Base-by-base conservation (phyloP, 2,329 filamentous ascomycete genomes). In the Calonectria honghensis region DNA sequence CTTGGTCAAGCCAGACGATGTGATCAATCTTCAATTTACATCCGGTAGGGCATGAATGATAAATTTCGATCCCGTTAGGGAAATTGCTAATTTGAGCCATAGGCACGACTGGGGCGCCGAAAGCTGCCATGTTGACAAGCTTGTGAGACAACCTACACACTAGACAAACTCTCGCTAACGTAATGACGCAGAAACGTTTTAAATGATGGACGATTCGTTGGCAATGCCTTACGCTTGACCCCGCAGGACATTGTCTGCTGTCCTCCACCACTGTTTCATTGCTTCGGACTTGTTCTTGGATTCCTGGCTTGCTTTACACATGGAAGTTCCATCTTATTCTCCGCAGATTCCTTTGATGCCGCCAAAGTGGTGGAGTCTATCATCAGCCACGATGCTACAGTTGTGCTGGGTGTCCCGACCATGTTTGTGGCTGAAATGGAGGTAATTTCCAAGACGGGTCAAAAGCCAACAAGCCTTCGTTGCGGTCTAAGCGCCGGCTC, bases 261-360 rank as follows among this genome's bases (percentile, higher is more conserved):
- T 76, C 91, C 91, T 14, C 91, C 91, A 2, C 92, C 92, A 0
- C 85, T 93, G 4, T 93, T 93, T 83, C 92, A 93, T 81, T 94
- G 93, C 82, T 95, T 95, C 78, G 93, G 93, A n/a, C 90, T 91
- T 72, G 92, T 94, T 31, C 84, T 94, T 2, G 93, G 93, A 11
- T 93, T 93, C 79, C 92, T 94, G 88, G 92, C 93, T 0, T 93
- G 91, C 1, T 90, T 92, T 14, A 93, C 92, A 0, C 92, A 94
- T 72, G 90, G 84, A 54, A 78, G 90, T 1, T 85, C 90, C 18
- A 93, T 95, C 65, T 90, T 94, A 9, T 72, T 72, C 24, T 32
- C 70, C 7, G 51, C 70, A 1, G 70, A 72, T 29, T n/a, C 39
- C 4, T 72, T 72, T 54, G 39, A 68, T 39, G 63, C 70, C 6